phyloP scores from a whole-genome alignment of 257 asterid species.

The Solanum sitiens region DNA sequence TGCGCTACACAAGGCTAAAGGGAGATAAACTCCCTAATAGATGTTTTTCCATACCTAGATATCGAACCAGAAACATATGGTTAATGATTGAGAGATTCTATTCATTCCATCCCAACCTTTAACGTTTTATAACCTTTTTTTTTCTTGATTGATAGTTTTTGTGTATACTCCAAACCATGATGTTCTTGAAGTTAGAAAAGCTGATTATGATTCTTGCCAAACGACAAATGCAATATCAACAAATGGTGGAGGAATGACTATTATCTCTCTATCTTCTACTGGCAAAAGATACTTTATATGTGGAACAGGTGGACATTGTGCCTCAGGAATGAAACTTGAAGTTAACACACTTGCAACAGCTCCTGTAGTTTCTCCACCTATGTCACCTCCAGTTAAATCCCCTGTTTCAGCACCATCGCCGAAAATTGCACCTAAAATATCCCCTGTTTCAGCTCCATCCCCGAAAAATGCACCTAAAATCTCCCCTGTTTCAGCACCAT shows the following conservation, averaged over 20 bases:
- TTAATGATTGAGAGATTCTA: neutral
- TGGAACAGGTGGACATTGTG: conserved; percentile 49
- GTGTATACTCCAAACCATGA: conserved; percentile 35
- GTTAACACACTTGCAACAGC: conserved; percentile 23
- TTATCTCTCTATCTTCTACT: conserved; percentile 30
- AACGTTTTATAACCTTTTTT: no score
- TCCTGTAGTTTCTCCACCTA: neutral
- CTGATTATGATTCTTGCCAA: conserved; percentile 45
- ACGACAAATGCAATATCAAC: conserved; percentile 28
- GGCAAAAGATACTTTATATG: conserved; percentile 62
- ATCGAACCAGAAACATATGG: neutral
- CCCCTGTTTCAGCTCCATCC: neutral
- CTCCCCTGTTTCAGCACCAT: neutral
- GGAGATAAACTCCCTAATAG: neutral
- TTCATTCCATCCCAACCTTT: neutral
- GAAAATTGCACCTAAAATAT: neutral
- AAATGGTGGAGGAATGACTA: conserved; percentile 32
- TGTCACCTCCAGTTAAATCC: neutral
- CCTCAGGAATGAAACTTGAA: conserved; percentile 54
- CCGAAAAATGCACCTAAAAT: neutral
- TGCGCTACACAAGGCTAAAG: neutral
- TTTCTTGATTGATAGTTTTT: conserved; percentile 31
- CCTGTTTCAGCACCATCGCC: conserved; percentile 2
- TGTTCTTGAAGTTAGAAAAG: conserved; percentile 46
- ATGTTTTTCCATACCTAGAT: neutral